Base-by-base conservation (phyloP, 2,329 filamentous ascomycete species). In the Penicillium sp. region DNA sequence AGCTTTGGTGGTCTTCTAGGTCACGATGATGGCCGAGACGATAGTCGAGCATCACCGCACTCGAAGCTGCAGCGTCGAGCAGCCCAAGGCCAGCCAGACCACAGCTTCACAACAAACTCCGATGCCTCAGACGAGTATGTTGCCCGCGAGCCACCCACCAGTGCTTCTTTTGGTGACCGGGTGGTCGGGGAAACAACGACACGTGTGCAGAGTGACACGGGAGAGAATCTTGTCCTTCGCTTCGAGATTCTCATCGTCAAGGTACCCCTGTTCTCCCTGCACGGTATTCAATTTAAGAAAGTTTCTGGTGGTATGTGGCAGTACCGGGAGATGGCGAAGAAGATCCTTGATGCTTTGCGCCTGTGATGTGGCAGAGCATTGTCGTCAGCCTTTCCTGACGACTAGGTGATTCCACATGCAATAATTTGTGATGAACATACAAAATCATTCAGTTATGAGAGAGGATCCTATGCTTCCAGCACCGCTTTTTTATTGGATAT, bases 221-320 rank as follows among this genome's bases (percentile, higher is more conserved):
- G 90, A 3, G 85, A 83, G 49, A 91, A 82, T 68, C 84, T 95
- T 79, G 78, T 88, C 35, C 75, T 97, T 45, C 84, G 88, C 55
- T 98, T 97, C 64, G 93, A 98, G 66, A 95, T 97, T 54, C 84
- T 96, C 58, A 93, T 98, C 58, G 93, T 98, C 66, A 98, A 98
- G 72, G 90, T 98, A 26, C 93, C 93, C 9, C 75, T 98, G 44
- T 82, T 98, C 51, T 90, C 86, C 37, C 73, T 98, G 48, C 91
- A 98, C 64, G 93, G 93, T 42, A 90, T 98, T 52, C 93, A 97
- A 68, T 98, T 98, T 76, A 98, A 98, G 78, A 90, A 93, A 66
- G 85, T 97, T 58, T 82, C 88, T 48, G 91, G 93, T 33, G 91
- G 94, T 50, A 97, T 93, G 49, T 97, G 91, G 90, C 90, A 96